Conservation (phyloP, 106 monocot genomes). For the Hemerocallis citrina region DNA sequence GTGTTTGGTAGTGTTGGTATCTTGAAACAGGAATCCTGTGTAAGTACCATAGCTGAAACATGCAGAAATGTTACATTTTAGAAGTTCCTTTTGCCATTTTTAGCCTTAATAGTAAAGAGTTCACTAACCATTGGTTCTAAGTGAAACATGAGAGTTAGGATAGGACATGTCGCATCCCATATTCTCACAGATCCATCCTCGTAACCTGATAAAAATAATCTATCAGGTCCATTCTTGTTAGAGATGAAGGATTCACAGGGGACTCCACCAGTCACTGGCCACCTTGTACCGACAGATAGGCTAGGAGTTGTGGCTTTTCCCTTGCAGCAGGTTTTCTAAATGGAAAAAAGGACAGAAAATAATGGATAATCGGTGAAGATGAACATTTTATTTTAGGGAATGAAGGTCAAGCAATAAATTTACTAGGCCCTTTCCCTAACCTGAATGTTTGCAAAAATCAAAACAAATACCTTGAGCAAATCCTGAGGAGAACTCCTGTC, state of each 20-base stretch:
- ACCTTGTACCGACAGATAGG: constrained; percentile 47
- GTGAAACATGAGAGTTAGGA: constrained; percentile 41
- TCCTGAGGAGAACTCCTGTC: constrained; percentile 16
- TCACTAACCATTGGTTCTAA: constrained; percentile 59
- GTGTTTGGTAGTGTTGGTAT: too few species aligned
- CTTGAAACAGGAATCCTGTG: too few species aligned
- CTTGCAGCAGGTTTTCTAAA: constrained; percentile 44
- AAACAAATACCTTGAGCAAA: constrained; percentile 47
- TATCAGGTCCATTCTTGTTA: constrained; percentile 37
- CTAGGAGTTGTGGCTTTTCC: constrained; percentile 14
- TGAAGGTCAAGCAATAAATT: not conserved
- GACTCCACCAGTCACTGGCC: constrained; percentile 96
- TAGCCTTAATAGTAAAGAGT: not conserved
- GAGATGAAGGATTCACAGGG: constrained; percentile 34
- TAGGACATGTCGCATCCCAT: constrained; percentile 85
- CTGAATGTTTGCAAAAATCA: not conserved
- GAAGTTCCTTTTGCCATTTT: too few species aligned
- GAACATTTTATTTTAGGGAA: not conserved
- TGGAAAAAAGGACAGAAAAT: not conserved
- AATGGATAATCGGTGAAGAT: not conserved
- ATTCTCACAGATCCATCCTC: constrained; percentile 95
- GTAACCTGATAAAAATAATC: constrained; percentile 81
- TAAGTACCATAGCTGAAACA: too few species aligned
- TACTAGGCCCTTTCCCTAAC: too few species aligned
- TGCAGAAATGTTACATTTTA: too few species aligned